phyloP scores from a whole-genome alignment of 1,139 yeast genomes.

The Pichia sp. region DNA sequence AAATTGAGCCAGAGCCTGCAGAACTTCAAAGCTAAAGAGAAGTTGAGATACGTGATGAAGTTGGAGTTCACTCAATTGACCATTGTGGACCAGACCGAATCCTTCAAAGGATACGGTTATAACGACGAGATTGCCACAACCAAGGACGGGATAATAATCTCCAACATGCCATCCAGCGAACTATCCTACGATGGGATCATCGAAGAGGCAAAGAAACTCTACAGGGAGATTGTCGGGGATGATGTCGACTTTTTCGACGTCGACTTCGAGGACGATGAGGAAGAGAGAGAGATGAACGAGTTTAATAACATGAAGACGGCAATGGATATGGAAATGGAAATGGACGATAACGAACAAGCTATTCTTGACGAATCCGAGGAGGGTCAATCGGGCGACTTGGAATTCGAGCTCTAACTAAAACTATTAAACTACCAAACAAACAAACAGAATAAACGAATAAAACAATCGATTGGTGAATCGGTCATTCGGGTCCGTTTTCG shows the following conservation, averaged over 20 bases:
- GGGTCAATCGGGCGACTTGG: slow-evolving; percentile 9
- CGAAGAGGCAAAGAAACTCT: slow-evolving; percentile 72
- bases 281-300: slow-evolving; percentile 31
- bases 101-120: slow-evolving; percentile 17
- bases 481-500: neutral
- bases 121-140: slow-evolving; percentile 22
- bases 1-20: slow-evolving; percentile 81
- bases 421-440: neutral
- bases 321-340: slow-evolving; percentile 5
- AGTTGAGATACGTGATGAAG: slow-evolving; percentile 72
- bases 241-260: slow-evolving; percentile 95
- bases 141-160: slow-evolving; percentile 51
- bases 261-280: slow-evolving; percentile 93
- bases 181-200: slow-evolving; percentile 87
- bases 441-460: neutral
- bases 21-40: slow-evolving; percentile 77
- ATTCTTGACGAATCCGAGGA: slow-evolving; percentile 32
- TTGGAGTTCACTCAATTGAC: slow-evolving; percentile 77
- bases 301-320: slow-evolving; percentile 14
- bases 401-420: slow-evolving; percentile 9
- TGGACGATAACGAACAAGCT: slow-evolving; percentile 40
- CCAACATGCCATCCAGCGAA: slow-evolving; percentile 75
- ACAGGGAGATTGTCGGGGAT: slow-evolving; percentile 77
- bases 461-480: neutral
- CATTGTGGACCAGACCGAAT: slow-evolving; percentile 21